Percentiles rank a stretch among this genome's conserved stretches.
phyloP scores from a whole-genome alignment of 2,329 filamentous ascomycete genomes.

The Ilyonectria destructans region DNA sequence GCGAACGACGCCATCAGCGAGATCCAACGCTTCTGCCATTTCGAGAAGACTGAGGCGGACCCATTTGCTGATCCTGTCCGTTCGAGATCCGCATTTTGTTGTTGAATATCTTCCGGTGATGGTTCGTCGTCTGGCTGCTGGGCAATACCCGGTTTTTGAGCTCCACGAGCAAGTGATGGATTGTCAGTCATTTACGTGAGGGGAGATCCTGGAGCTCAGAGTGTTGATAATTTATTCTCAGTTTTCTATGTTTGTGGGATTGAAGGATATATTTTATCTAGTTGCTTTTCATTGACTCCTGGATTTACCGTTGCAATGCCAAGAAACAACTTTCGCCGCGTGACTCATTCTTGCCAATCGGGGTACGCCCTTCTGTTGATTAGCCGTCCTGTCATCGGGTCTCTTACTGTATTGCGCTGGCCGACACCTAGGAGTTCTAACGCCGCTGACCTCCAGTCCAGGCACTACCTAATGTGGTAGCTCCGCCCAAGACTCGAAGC shows the following conservation, averaged over 20 bases:
- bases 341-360: no score
- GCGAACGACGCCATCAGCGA: constrained; percentile 10
- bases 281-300: no score
- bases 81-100: background rate
- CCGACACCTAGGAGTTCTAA: no score
- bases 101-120: background rate
- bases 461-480: no score
- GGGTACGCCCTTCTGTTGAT: no score
- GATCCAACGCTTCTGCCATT: constrained; percentile 25
- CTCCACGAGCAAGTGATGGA: background rate
- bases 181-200: background rate
- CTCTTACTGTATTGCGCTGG: no score
- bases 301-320: no score
- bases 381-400: no score
- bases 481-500: no score
- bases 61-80: background rate
- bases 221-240: background rate
- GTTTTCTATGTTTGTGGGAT: background rate
- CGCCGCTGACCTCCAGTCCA: no score
- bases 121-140: background rate
- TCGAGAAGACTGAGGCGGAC: constrained; percentile 11
- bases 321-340: no score
- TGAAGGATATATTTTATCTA: background rate
- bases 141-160: background rate
- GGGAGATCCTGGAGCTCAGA: background rate